Conservation (phyloP, 2,329 filamentous ascomycete species). For the Xylaria sp. region DNA sequence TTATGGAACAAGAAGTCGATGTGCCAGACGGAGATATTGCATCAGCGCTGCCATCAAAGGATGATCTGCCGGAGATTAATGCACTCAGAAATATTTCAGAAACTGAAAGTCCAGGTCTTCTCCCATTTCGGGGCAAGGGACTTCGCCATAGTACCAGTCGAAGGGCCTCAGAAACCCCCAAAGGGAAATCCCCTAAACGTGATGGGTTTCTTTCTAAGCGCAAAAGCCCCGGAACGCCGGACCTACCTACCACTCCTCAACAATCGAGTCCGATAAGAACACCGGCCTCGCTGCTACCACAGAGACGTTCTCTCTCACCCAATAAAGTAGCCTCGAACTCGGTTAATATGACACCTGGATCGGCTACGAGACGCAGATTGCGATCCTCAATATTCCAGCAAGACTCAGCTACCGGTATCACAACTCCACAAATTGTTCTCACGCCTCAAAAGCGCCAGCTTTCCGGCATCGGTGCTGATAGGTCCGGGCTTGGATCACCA, state of each 20-base stretch:
- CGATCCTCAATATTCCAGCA: slow-evolving; percentile 54
- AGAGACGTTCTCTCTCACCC: slow-evolving; percentile 60
- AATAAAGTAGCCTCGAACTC: slow-evolving; percentile 53
- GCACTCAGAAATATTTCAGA: slow-evolving; percentile 57
- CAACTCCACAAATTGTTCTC: slow-evolving; percentile 72
- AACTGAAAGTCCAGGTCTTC: slow-evolving; percentile 66
- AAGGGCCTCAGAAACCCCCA: slow-evolving; percentile 56
- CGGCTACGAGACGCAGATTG: slow-evolving; percentile 40
- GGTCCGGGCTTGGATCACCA: slow-evolving; percentile 78
- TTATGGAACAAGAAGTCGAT: slow-evolving; percentile 70
- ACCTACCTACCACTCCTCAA: slow-evolving; percentile 57
- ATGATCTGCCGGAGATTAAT: slow-evolving; percentile 45
- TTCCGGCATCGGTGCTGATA: slow-evolving; percentile 76
- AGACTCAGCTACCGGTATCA: slow-evolving; percentile 60
- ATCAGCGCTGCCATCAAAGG: slow-evolving; percentile 54
- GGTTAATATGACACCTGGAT: slow-evolving; percentile 42
- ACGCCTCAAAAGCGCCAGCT: slow-evolving; percentile 70
- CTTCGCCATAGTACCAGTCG: slow-evolving; percentile 61
- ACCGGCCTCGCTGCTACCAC: slow-evolving; percentile 59
- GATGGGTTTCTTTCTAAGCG: slow-evolving; percentile 40
- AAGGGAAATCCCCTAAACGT: slow-evolving; percentile 46
- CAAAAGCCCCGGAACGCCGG: slow-evolving; percentile 48
- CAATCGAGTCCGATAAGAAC: slow-evolving; percentile 63
- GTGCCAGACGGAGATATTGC: slow-evolving; percentile 59
- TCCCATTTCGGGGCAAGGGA: slow-evolving; percentile 63